phyloP scores from a whole-genome alignment of 2,329 filamentous ascomycete species.

The Claviceps capensis region DNA sequence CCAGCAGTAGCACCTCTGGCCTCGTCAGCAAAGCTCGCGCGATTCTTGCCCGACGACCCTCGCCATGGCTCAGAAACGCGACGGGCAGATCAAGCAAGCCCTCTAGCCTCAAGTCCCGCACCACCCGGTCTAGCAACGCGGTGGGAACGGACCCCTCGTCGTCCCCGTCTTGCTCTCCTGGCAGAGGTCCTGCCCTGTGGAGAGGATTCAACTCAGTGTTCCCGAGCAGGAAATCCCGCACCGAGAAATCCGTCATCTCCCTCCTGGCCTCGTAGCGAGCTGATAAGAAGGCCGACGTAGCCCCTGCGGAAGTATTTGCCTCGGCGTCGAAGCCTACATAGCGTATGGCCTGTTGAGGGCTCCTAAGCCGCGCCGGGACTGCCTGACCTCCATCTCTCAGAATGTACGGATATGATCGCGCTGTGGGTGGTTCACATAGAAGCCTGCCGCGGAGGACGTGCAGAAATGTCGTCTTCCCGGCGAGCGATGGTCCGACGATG shows the following conservation, averaged over 20 bases:
- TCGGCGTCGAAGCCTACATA: constrained; percentile 87
- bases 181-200: constrained; percentile 14
- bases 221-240: constrained; percentile 67
- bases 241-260: constrained; percentile 77
- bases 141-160: constrained; percentile 33
- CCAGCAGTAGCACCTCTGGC: constrained; percentile 72
- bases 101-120: constrained; percentile 54
- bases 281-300: constrained; percentile 68
- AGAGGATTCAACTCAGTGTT: constrained; percentile 72
- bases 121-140: constrained; percentile 44
- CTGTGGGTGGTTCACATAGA: constrained; percentile 59
- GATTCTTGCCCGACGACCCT: constrained; percentile 76
- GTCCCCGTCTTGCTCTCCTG: constrained; percentile 19
- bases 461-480: constrained; percentile 71
- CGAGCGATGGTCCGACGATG: constrained; percentile 64
- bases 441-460: constrained; percentile 64
- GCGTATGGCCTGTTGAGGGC: constrained; percentile 56
- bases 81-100: constrained; percentile 68
- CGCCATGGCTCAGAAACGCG: constrained; percentile 83
- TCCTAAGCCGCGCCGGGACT: constrained; percentile 41
- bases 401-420: constrained; percentile 68
- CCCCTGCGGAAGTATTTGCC: constrained; percentile 37
- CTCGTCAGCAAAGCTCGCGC: constrained; percentile 67
- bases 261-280: constrained; percentile 80
- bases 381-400: constrained; percentile 34